Base-by-base conservation (phyloP, 495 filamentous ascomycete species). In the Annulohypoxylon moriforme region DNA sequence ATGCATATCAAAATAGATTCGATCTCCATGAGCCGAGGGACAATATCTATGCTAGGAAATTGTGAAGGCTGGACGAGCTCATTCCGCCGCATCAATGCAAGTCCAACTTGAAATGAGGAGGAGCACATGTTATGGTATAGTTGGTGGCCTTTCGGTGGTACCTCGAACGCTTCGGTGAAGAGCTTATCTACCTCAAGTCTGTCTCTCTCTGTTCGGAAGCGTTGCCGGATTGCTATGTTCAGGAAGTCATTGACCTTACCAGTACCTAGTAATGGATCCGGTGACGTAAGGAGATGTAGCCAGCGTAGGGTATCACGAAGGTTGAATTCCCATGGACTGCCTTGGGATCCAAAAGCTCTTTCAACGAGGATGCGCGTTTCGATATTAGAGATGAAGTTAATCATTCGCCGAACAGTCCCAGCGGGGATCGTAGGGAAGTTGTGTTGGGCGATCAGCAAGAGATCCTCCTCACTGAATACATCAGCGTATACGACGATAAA, bases 401-500 rank as follows among this genome's bases (percentile, higher is more conserved):
- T 91, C 25, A 95, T 80, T 53, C 84, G 87, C 7, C 83, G 81
- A 13, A 91, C 86, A 14, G 88, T 85, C 3, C 82, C 78, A 0
- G 76, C 62, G 5, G 88, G 80, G 34, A 91, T 85, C 3, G 79
- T 79, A 11, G 91, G 90, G 79, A 93, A 97, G 56, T 91, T 85
- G 61, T 90, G 91, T 11, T 84, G 85, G 34, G 93, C 96, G 64
- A 99, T 98, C 18, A 89, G 83, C 70, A 89, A 85, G 69, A 98
- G 77, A 83, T 99, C 96, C 52, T 91, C 83, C 50, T 92, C 81
- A 16, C 85, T 92, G 76, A 98, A 94, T 27, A 90, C 87, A 74
- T 98, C 96, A 67, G 94, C 91, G 83, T 97, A 98, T 0, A 98
- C 96, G 2, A 99, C 94, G 33, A 94, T 97, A 76, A 99, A 99